Evolutionary conservation across 768 basidiomycete genomes (phyloP).

Genomic region (Boletellus sp.): DNA sequence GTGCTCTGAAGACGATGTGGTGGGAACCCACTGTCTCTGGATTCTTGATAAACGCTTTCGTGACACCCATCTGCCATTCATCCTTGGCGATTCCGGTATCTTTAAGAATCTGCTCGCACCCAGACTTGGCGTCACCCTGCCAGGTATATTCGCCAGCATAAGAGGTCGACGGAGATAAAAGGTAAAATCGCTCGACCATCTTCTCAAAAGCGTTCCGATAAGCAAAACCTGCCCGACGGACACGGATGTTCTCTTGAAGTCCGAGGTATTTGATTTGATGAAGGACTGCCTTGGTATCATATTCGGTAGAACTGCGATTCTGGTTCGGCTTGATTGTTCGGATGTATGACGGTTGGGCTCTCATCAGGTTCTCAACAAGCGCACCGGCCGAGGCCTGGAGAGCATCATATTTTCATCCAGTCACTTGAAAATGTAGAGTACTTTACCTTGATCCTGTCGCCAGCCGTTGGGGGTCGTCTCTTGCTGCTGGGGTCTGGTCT

Average conservation of each 20-base stretch:
- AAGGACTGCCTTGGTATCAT: conserved; percentile 90
- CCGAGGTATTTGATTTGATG: conserved; percentile 99
- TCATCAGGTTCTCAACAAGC: conserved; percentile 96
- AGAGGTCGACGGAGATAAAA: conserved; percentile 90
- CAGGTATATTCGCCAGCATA: conserved; percentile 99
- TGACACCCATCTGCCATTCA: conserved; percentile 99
- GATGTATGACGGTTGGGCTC: conserved; percentile 95
- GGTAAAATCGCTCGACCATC: conserved; percentile 97
- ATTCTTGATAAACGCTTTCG: conserved; percentile 99
- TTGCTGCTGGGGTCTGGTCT: conserved; percentile 95
- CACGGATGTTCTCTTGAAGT: conserved; percentile 96
- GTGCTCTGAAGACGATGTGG: neutral
- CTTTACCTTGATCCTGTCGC: conserved; percentile 91
- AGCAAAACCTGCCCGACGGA: conserved; percentile 95
- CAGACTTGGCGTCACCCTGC: conserved; percentile 85
- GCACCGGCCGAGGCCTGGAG: conserved; percentile 84
- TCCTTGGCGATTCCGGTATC: conserved; percentile 95
- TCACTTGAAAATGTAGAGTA: neutral
- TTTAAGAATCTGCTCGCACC: conserved; percentile 87
- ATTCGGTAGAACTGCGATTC: conserved; percentile 88
- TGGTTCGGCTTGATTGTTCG: conserved; percentile 99
- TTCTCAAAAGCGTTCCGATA: conserved; percentile 98
- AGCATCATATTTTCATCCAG: neutral
- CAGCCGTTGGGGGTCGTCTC: conserved; percentile 96
- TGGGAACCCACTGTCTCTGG: conserved; percentile 79